A percentile compares a stretch with the other conserved stretches of the same genome.
These are phyloP conservation scores for Sugiyamaella valdiviana DNA, from an alignment of 805 yeast genomes.

Conservation along the genomic window DNA sequence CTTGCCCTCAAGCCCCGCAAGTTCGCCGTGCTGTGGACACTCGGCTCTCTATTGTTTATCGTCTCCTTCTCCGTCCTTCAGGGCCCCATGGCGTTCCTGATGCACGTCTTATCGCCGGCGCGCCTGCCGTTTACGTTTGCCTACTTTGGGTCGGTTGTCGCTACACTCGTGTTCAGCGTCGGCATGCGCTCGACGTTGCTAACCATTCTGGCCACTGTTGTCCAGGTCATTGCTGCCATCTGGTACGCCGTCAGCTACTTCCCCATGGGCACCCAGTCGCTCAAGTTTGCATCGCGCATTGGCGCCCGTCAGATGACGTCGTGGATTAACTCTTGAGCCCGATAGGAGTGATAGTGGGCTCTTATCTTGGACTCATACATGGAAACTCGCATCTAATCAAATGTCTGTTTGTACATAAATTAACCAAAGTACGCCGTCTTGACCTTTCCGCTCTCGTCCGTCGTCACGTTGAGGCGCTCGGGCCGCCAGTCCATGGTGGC, in stretches of 20 bases:
- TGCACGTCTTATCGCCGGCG: slow-evolving; percentile 66
- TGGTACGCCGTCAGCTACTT: slow-evolving; percentile 89
- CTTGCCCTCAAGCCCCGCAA: slow-evolving; percentile 84
- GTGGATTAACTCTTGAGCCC: slow-evolving; percentile 34
- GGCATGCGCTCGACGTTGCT: slow-evolving; percentile 64
- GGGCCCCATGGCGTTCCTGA: slow-evolving; percentile 78
- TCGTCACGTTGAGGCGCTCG: slow-evolving; percentile 20
- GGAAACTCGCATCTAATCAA: neutral
- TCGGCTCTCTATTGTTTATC: slow-evolving; percentile 84
- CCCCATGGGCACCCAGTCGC: slow-evolving; percentile 87
- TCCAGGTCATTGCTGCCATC: slow-evolving; percentile 79
- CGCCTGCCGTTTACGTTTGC: slow-evolving; percentile 75
- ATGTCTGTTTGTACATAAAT: neutral
- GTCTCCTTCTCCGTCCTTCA: slow-evolving; percentile 85
- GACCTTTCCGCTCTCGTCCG: slow-evolving; percentile 17
- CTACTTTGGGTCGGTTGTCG: slow-evolving; percentile 71
- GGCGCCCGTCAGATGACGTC: slow-evolving; percentile 49
- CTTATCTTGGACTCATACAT: too few relatives aligned
- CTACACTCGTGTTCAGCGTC: slow-evolving; percentile 74
- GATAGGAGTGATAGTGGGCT: neutral
- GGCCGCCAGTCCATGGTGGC: slow-evolving; percentile 22
- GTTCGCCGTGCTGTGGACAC: slow-evolving; percentile 79
- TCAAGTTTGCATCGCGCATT: slow-evolving; percentile 49
- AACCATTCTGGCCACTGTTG: slow-evolving; percentile 65
- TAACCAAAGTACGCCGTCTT: slow-evolving; percentile 21